A percentile compares a stretch with the other conserved stretches of the same genome.
Evolutionary conservation across 75 land plant species (phyloP).

Genomic region (Sequoiadendron giganteum): DNA sequence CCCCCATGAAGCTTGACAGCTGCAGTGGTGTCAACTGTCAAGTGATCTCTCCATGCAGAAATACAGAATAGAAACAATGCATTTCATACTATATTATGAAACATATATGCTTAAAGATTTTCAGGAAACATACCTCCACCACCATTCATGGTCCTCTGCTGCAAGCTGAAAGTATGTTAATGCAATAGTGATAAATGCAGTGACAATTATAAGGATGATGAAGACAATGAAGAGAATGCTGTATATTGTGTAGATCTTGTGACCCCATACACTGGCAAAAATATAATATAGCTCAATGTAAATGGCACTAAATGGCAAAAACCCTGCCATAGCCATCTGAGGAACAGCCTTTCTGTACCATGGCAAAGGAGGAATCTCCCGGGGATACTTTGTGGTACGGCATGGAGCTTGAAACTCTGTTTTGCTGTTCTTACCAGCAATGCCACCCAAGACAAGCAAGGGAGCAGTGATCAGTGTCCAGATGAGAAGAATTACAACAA

Average conservation of each 20-base stretch:
- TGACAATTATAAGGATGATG: constrained; percentile 74
- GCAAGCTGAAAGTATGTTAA: constrained; percentile 80
- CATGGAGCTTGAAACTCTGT: constrained; percentile 72
- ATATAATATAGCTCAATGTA: constrained; percentile 77
- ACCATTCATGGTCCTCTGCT: constrained; percentile 79
- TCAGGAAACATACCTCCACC: constrained; percentile 62
- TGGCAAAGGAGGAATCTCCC: constrained; percentile 65
- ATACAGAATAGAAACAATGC: neutral
- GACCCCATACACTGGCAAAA: constrained; percentile 83
- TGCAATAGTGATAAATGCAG: constrained; percentile 77
- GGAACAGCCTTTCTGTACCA: constrained; percentile 66
- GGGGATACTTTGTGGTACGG: constrained; percentile 71
- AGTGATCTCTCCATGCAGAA: neutral
- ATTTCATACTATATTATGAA: neutral
- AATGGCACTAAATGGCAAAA: constrained; percentile 78
- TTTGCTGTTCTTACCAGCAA: constrained; percentile 72
- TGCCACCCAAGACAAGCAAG: constrained; percentile 73
- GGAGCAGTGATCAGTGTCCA: constrained; percentile 71
- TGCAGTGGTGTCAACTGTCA: constrained; percentile 23
- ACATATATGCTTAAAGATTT: neutral
- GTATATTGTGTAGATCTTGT: constrained; percentile 67
- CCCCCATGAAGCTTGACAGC: constrained; percentile 29
- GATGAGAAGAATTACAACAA: constrained; percentile 58
- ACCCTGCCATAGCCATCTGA: constrained; percentile 81
- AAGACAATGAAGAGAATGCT: constrained; percentile 79